Evolutionary conservation across 2,329 filamentous ascomycete species (phyloP), one percentile per base, ranked within the genome.

Genomic region (Bimuria novae-zelandiae): DNA sequence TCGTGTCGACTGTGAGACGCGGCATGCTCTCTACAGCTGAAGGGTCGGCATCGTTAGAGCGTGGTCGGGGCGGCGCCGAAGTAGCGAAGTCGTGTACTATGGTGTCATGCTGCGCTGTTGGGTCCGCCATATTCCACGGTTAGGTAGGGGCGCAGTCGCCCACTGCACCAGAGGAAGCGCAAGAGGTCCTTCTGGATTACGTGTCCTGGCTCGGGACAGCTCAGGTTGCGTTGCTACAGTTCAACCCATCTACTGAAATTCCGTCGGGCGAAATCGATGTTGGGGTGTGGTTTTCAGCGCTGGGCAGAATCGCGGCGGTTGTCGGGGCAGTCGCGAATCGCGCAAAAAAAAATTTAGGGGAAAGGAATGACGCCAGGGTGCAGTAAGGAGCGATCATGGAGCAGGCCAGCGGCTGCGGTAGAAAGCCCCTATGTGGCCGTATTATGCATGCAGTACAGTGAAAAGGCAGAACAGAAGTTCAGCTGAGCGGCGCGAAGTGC

Each of bases 21-120:
- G 40, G 19, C 41, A 40, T 42, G 23, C 37, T 19, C 12, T 36
- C 36, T 11, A 39, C 17, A 22, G 17, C 17, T 22, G 36, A 22
- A 36, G 33, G n/a, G 4, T 36, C 33, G 33, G 33, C 33, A 36
- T 36, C 33, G 33, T n/a, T 46, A 30, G 36, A 46, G 19, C 30
- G 43, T 5, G 47, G 35, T 21, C 7, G 54, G 39, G 63, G 56
- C 14, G 62, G 57, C 22, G 56, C 51, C 36, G 62, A 55, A 17
- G 65, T 54, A n/a, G 65, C 68, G 51, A 73, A 72, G 61, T 73
- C 70, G 19, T 66, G 65, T 47, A 71, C 64, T 49, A 59, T 65
- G 39, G 68, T 60, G 39, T 61, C 54, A 23, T 51, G 57, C 33
- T 36, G 14, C 14, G 35, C 41, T n/a, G 29, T 39, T 29, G 65